Evolutionary conservation across 495 filamentous ascomycete genomes (phyloP).

Genomic region (Talaromyces stipitatus): DNA sequence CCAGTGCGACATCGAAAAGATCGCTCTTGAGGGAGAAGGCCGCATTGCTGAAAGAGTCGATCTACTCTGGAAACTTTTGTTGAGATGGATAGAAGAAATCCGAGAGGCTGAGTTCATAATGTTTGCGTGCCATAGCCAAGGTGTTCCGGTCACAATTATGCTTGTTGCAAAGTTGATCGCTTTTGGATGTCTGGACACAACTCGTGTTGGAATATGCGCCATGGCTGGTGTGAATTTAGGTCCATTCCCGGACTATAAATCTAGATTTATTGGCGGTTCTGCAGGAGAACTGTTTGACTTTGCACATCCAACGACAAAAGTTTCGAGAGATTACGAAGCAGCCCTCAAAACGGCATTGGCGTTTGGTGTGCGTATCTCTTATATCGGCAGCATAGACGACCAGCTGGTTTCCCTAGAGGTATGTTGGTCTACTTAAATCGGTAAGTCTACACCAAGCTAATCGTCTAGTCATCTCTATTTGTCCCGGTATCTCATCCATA

Average conservation of each 20-base stretch:
- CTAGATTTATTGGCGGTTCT: conserved; percentile 74
- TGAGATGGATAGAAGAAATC: conserved; percentile 94
- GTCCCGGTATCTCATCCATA: conserved; percentile 79
- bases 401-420: conserved; percentile 89
- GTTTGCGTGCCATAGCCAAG: conserved; percentile 88
- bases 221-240: conserved; percentile 96
- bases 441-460: conserved; percentile 10
- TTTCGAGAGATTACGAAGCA: conserved; percentile 73
- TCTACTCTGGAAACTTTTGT: conserved; percentile 83
- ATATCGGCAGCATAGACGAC: conserved; percentile 90
- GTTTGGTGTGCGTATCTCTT: conserved; percentile 75
- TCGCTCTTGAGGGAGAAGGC: conserved; percentile 97
- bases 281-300: conserved; percentile 94
- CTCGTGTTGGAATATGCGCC: conserved; percentile 73
- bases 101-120: conserved; percentile 81
- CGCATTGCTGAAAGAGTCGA: conserved; percentile 84
- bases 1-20: conserved; percentile 69
- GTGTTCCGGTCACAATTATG: conserved; percentile 89
- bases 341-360: conserved; percentile 63
- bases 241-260: conserved; percentile 81
- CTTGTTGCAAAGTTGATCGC: conserved; percentile 85
- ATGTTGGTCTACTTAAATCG: conserved; percentile 5
- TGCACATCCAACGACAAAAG: conserved; percentile 64
- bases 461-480: conserved; percentile 68
- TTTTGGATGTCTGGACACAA: conserved; percentile 62